A percentile compares a stretch with the other conserved stretches of the same genome.
Conservation (phyloP, 2,329 filamentous ascomycete species). For the Coniosporium tulheliwenetii region DNA sequence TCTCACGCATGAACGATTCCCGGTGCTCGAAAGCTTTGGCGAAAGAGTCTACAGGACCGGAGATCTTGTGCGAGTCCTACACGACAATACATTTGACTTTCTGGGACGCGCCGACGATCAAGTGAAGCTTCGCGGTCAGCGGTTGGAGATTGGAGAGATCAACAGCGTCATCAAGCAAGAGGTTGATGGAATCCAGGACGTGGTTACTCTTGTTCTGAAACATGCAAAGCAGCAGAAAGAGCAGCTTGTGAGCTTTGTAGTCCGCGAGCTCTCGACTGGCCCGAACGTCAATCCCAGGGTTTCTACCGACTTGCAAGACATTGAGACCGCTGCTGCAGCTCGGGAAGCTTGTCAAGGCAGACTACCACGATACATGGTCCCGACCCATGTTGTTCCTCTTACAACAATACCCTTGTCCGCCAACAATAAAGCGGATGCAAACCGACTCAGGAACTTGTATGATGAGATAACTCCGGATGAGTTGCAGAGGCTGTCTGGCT, state of each 20-base stretch:
- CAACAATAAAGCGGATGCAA: slow-evolving; percentile 80
- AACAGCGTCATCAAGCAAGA: slow-evolving; percentile 59
- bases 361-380: slow-evolving; percentile 80
- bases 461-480: slow-evolving; percentile 41
- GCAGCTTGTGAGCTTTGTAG: slow-evolving; percentile 62
- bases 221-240: slow-evolving; percentile 62
- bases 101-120: slow-evolving; percentile 80
- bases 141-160: slow-evolving; percentile 82
- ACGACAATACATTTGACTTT: slow-evolving; percentile 75
- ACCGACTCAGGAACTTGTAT: slow-evolving; percentile 53
- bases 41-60: slow-evolving; percentile 66
- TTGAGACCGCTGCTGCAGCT: slow-evolving; percentile 30
- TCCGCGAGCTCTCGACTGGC: slow-evolving; percentile 9
- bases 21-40: slow-evolving; percentile 34
- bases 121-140: slow-evolving; percentile 77
- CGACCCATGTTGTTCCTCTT: slow-evolving; percentile 63
- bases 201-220: slow-evolving; percentile 61
- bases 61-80: slow-evolving; percentile 67
- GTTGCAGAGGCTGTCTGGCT: slow-evolving; percentile 37
- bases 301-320: slow-evolving; percentile 7
- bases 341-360: slow-evolving; percentile 49
- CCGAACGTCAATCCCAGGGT: slow-evolving; percentile 7
- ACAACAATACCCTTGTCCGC: slow-evolving; percentile 61
- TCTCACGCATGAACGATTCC: slow-evolving; percentile 66
- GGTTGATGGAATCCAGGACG: slow-evolving; percentile 40